phyloP scores from a whole-genome alignment of 1,284 basidiomycete species.

The Marasmius sp. region DNA sequence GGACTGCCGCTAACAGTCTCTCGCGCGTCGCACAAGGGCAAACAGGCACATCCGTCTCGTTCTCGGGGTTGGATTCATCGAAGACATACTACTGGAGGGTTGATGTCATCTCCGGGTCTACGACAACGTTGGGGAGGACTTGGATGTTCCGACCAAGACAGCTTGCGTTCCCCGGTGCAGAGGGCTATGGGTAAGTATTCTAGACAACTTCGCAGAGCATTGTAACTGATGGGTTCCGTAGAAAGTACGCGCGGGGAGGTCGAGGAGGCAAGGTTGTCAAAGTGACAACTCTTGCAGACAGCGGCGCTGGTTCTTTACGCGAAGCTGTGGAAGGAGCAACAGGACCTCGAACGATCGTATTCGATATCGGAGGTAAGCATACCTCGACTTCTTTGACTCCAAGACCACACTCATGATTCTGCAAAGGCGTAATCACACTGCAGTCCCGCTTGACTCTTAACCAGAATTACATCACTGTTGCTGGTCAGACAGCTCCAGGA shows the following conservation, averaged over 20 bases:
- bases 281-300: slow-evolving; percentile 6
- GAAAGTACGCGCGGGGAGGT: slow-evolving; percentile 5
- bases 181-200: slow-evolving; percentile 5
- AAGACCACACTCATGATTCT: background rate
- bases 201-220: background rate
- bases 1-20: background rate
- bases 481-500: slow-evolving; percentile 8
- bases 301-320: slow-evolving; percentile 1
- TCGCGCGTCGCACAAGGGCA: background rate
- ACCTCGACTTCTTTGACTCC: background rate
- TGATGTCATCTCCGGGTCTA: background rate
- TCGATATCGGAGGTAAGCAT: slow-evolving; percentile 9
- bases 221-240: background rate
- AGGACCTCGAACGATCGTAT: slow-evolving; percentile 7
- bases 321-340: background rate
- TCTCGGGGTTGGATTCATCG: background rate
- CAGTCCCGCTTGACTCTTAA: slow-evolving; percentile 3
- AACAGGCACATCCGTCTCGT: background rate
- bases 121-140: background rate
- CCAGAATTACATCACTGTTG: slow-evolving; percentile 4
- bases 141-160: slow-evolving; percentile 4
- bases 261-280: slow-evolving; percentile 5
- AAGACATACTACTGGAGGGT: slow-evolving; percentile 7
- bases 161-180: slow-evolving; percentile 11
- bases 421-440: slow-evolving; percentile 2